These are phyloP conservation scores for Pholiota microspora DNA, from an alignment of 768 basidiomycete species.

Conservation along the genomic window DNA sequence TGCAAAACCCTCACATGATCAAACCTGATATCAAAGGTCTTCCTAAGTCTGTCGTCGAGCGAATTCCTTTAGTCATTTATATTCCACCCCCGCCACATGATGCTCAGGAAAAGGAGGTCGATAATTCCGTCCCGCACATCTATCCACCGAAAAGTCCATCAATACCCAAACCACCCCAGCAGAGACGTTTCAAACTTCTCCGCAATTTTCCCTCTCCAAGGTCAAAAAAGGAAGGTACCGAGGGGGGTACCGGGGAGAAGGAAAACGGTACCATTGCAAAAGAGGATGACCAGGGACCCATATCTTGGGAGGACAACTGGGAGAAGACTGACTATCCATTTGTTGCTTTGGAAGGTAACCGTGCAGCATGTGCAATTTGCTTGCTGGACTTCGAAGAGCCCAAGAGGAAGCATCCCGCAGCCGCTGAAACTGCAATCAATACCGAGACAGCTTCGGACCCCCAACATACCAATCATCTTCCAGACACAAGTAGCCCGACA, in stretches of 20 bases:
- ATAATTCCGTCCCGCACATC: constrained; percentile 39
- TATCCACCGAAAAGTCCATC: constrained; percentile 57
- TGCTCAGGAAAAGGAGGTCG: constrained; percentile 26
- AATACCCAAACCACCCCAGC: constrained; percentile 25
- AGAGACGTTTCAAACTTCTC: constrained; percentile 25
- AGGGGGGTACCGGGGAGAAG: constrained; percentile 12
- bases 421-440: background rate
- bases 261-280: constrained; percentile 13
- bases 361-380: constrained; percentile 83
- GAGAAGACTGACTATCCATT: constrained; percentile 77
- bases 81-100: constrained; percentile 74
- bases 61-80: constrained; percentile 82
- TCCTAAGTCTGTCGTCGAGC: constrained; percentile 67
- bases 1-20: constrained; percentile 71
- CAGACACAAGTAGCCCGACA: background rate
- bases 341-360: constrained; percentile 77
- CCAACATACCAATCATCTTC: background rate
- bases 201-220: constrained; percentile 9
- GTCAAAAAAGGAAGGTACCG: constrained; percentile 16
- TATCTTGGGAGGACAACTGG: constrained; percentile 78
- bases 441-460: background rate
- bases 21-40: constrained; percentile 79
- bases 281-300: constrained; percentile 24
- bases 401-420: constrained; percentile 23
- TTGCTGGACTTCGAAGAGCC: constrained; percentile 85